Evolutionary conservation across 495 filamentous ascomycete genomes (phyloP).

Genomic region (Xylaria sp.): DNA sequence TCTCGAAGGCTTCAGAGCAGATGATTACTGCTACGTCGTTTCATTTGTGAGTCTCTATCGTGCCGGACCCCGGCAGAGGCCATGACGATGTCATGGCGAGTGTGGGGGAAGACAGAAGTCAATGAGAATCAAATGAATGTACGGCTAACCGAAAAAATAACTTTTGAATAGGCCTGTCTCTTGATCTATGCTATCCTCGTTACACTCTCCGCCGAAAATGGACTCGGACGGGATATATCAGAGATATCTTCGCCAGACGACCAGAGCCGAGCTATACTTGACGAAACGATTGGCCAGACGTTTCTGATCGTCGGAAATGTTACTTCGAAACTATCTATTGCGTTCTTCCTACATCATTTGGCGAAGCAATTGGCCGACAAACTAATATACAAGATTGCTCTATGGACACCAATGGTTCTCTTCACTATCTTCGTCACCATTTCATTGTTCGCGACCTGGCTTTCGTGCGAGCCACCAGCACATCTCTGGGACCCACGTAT

Average conservation of each 20-base stretch:
- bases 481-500: conserved; percentile 7
- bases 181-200: neutral
- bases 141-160: neutral
- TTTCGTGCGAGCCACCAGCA: conserved; percentile 8
- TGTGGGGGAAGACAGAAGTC: neutral
- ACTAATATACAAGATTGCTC: neutral
- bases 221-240: conserved; percentile 3
- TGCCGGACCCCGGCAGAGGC: neutral
- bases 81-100: neutral
- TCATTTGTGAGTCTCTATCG: conserved; percentile 14
- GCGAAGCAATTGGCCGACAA: neutral
- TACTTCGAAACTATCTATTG: conserved; percentile 6
- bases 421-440: neutral
- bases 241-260: neutral
- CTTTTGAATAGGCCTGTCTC: neutral
- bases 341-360: neutral
- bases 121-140: neutral
- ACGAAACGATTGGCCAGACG: conserved; percentile 18
- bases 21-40: conserved; percentile 2
- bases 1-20: neutral
- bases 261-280: neutral
- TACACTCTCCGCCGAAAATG: neutral
- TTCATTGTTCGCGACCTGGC: neutral
- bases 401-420: neutral
- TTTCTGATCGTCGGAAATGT: conserved; percentile 20